These are phyloP conservation scores for Talaromyces sp. DNA, from an alignment of 2,329 filamentous ascomycete genomes.

Conservation along the genomic window DNA sequence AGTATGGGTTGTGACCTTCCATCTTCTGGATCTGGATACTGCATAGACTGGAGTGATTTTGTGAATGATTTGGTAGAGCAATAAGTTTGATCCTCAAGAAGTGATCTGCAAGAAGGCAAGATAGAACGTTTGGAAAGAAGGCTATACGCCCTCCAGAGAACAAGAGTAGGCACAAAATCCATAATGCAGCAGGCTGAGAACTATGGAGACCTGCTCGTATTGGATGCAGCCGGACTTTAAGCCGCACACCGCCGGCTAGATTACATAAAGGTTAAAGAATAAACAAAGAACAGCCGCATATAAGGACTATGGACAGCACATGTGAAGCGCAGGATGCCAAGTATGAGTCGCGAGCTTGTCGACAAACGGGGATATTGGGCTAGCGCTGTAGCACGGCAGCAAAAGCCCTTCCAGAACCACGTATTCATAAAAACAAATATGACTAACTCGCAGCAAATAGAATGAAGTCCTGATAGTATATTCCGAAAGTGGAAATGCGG, in stretches of 20 bases:
- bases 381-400: conserved; percentile 6
- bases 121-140: background rate
- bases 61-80: background rate
- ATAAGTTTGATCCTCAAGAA: background rate
- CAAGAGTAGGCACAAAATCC: background rate
- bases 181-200: background rate
- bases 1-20: background rate
- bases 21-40: background rate
- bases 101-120: background rate
- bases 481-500: conserved; percentile 2
- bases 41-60: background rate
- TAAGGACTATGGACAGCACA: background rate
- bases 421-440: conserved; percentile 4
- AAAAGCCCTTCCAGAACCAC: conserved; percentile 8
- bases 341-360: conserved; percentile 1
- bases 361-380: conserved; percentile 5
- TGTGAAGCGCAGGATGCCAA: background rate
- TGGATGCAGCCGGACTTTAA: background rate
- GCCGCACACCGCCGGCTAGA: conserved; percentile 4
- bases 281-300: background rate
- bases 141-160: background rate
- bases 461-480: background rate
- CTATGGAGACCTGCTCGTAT: conserved; percentile 9
- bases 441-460: background rate
- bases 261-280: background rate